phyloP scores from a whole-genome alignment of 2,329 filamentous ascomycete species.

The Sporothrix mexicana region DNA sequence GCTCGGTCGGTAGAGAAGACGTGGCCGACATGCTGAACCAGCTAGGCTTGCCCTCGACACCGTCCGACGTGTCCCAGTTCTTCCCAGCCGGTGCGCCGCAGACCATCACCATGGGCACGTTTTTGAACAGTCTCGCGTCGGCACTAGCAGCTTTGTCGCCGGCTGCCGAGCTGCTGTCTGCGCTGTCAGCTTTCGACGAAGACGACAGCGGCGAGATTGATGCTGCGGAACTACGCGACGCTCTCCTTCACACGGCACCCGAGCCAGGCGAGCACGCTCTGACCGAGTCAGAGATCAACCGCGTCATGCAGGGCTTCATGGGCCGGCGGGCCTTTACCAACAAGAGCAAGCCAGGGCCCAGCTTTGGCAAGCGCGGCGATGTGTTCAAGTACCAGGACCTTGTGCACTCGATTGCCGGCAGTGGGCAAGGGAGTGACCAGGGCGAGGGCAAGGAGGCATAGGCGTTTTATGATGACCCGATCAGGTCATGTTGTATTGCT shows the following conservation, averaged over 20 bases:
- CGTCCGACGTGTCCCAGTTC: constrained; percentile 76
- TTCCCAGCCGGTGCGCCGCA: constrained; percentile 76
- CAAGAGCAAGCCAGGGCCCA: constrained; percentile 56
- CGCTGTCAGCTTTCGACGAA: constrained; percentile 93
- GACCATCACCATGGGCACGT: constrained; percentile 82
- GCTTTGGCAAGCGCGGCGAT: constrained; percentile 73
- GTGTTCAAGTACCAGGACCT: constrained; percentile 96
- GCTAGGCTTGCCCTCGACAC: constrained; percentile 76
- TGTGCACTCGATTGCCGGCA: constrained; percentile 71
- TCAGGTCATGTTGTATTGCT: neutral
- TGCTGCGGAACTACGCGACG: constrained; percentile 78
- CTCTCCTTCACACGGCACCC: constrained; percentile 79
- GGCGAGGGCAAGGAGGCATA: constrained; percentile 38
- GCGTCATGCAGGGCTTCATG: constrained; percentile 85
- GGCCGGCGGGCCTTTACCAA: constrained; percentile 82
- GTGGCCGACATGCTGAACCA: constrained; percentile 87
- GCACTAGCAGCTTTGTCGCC: constrained; percentile 77
- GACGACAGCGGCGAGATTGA: constrained; percentile 95
- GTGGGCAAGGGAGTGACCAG: constrained; percentile 39
- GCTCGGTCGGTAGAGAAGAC: constrained; percentile 79
- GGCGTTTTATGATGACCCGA: neutral
- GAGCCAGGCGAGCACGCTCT: constrained; percentile 71
- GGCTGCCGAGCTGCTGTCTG: constrained; percentile 79
- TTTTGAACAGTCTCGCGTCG: constrained; percentile 80
- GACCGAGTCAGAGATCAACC: constrained; percentile 78